Base-by-base conservation (phyloP, 192 early-diverging fungal species). In the Coemansia sp. region DNA sequence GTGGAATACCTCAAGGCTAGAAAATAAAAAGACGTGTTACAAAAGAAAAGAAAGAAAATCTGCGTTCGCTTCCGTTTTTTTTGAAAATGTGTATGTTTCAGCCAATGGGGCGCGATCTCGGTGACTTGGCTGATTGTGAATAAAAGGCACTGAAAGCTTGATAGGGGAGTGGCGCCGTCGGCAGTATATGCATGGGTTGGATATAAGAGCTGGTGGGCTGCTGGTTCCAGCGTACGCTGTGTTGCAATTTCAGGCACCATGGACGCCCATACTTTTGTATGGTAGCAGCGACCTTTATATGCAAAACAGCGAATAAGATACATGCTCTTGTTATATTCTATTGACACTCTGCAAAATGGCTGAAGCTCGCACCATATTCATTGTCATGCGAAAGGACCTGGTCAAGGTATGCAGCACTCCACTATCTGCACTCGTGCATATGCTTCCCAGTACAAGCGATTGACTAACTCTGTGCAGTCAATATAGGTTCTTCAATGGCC, bases 371-470 rank as follows among this genome's bases (percentile, higher is more conserved):
- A 90, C 88, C 22, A 88, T 93, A 84, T 93, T 87, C 59, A 85
- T 93, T 61, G 86, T 91, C 42, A 83, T 93, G 60, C 82, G 91
- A 26, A 90, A 89, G 65, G 91, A 93, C 62, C 76, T 93, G 5
- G 74, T 82, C 44, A 90, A 90, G 82, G 89, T 88, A 75, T 40
- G 51, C 42, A 26, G 28, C 59, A 52, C 22, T 28, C 25, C 22
- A 12, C 50, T 44, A 44, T 19, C 47, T 19, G 47, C 19, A n/a
- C 47, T 5, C 19, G 15, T 50, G 48, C 38, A 54, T 34, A 22
- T 14, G 25, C 47, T n/a, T 12, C 40, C 40, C 9, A 4, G 12
- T 44, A 5, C 14, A 44, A 44, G 40, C 5, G 15, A 12, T 44
- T 44, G 40, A 44, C 40, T 44, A 44, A 44, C 40, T 44, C 14